Evolutionary conservation across 2,329 filamentous ascomycete genomes (phyloP), one percentile per base, ranked within the genome.

Genomic region (Cladosporium velox): DNA sequence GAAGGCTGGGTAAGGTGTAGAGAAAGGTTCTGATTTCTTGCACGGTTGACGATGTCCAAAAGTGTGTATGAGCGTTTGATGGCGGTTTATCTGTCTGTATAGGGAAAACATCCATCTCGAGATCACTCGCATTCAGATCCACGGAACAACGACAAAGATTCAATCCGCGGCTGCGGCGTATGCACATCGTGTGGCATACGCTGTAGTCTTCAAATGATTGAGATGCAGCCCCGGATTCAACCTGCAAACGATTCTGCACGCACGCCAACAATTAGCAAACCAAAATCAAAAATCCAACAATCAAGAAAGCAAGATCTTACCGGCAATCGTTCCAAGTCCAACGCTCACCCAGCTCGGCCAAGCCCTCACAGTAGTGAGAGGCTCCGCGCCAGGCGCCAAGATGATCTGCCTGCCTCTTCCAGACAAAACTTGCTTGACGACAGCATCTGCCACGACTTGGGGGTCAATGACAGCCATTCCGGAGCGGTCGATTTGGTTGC

Each of bases 381-480:
- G 67, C 8, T 57, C 59, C 11, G 69, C 63, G 12, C 67, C 71
- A 30, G 68, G 66, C 11, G 77, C 77, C 30, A 82, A 66, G 34
- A 82, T 71, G 44, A 83, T 67, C 68, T 82, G 80, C 26, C 77
- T 78, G 62, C 79, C 78, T 67, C 73, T 76, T 15, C 75, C 75
- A 61, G 73, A 75, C 51, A 82, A 65, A 28, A 83, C 78, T 69
- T 83, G 80, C 60, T 78, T 75, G 1, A 81, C 78, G 65, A 83
- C 79, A 15, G 77, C 77, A 65, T 81, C 74, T 21, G 78, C 75
- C 8, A 83, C 79, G 51, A 76, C 69, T 63, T 78, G 70, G 14
- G 81, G 75, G 21, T 79, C 75, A 30, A 82, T 70, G 7, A 83
- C 70, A 18, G 70, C 66, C 7, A 70, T 71, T 11, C 76, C 73